These are phyloP conservation scores for Lupinus albus DNA, from an alignment of 306 rosid species.

Conservation along the genomic window DNA sequence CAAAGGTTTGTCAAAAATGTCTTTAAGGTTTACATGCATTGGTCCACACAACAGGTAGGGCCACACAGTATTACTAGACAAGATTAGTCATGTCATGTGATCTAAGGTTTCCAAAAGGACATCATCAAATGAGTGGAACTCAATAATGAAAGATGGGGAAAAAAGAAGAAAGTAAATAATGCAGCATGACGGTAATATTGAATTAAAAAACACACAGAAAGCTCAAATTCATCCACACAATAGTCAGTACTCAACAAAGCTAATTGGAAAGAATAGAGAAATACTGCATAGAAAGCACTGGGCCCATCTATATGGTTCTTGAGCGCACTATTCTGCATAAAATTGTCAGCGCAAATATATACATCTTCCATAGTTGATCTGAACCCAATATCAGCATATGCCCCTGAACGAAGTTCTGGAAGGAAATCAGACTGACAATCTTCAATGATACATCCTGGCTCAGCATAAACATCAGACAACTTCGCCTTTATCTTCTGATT, in stretches of 20 bases:
- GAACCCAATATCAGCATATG: constrained; percentile 62
- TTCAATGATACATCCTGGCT: constrained; percentile 47
- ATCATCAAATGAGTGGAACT: neutral
- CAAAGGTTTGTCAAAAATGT: neutral
- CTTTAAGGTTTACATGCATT: constrained; percentile 14
- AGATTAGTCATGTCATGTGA: constrained; percentile 22
- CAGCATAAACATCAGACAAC: constrained; percentile 49
- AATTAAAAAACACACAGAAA: too few relatives aligned
- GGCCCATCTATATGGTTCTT: constrained; percentile 53
- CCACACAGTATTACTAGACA: neutral
- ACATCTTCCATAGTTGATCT: constrained; percentile 82
- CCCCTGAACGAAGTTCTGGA: constrained; percentile 77
- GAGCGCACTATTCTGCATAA: constrained; percentile 49
- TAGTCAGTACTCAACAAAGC: constrained; percentile 24
- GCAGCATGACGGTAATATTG: neutral
- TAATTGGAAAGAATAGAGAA: constrained; percentile 34
- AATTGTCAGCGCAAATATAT: constrained; percentile 68
- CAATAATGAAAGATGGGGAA: neutral
- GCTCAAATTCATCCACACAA: constrained; percentile 24
- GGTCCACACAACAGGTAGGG: constrained; percentile 12
- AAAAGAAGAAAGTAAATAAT: neutral
- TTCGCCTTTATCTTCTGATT: constrained; percentile 54
- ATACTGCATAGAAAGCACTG: constrained; percentile 85
- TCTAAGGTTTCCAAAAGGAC: constrained; percentile 13
- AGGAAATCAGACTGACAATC: constrained; percentile 56